Base-by-base conservation (phyloP, 345 rosid genomes). In the Gossypium thurberi region DNA sequence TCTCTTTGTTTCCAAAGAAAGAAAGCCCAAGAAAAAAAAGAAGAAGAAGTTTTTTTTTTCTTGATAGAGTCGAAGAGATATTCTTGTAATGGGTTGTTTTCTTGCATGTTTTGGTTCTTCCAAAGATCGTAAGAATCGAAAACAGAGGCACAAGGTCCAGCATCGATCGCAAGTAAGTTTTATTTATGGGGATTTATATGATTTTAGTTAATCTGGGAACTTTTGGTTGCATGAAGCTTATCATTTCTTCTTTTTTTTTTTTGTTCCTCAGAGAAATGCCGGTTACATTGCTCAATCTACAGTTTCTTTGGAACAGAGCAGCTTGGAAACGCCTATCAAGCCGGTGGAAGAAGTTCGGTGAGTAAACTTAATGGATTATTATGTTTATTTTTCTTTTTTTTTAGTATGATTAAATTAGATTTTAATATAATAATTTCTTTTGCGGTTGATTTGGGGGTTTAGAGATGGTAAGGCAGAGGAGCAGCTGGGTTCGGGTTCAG, bases 51-150 rank as follows among this genome's bases (percentile, higher is more conserved):
- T 33, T 28, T 37, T 58, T n/a, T 9, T 44, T 46, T 46, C 23
- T 25, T n/a, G 52, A 17, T 17, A 65, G 58, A 59, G 21, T 1
- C 26, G 9, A 40, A 42, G 59, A 33, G 15, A 51, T 56, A 47
- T 48, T 64, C 58, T 14, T 40, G 55, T 6, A 23, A 95, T 95
- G 99, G 90, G 91, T 75, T 95, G 98, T 85, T 92, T 92, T 78
- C 81, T 79, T 68, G 88, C 82, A 55, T 95, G 99, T 77, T 95
- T 92, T 76, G 96, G 99, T 81, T 83, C 96, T 9, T 80, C 92
- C 82, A 88, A 85, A 74, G 84, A 86, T 84, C 85, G 83, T 77
- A 86, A 73, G 71, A 81, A 80, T 63, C 88, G 86, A 4, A 81
- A 71, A 71, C 83, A 73, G 56, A 79, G 77, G 52, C 83, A 76